These are phyloP conservation scores for Cystoisospora suis DNA, from an alignment of 169 alveolate genomes.

Conservation along the genomic window DNA sequence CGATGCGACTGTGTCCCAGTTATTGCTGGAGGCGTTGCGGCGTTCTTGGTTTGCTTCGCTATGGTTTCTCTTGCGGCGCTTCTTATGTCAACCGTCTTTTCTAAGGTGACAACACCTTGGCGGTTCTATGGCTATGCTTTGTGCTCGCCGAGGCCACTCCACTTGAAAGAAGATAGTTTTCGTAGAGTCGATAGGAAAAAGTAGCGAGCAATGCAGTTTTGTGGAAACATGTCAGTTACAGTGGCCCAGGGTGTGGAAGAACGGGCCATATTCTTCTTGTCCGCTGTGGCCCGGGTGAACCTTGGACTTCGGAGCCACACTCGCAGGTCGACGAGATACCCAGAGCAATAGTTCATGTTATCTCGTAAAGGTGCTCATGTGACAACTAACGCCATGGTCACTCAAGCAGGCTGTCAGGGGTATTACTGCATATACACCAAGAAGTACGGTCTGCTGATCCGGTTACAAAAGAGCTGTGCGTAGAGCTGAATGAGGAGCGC, in stretches of 20 bases:
- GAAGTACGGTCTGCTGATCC: not conserved
- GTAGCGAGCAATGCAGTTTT: not conserved
- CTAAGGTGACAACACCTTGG: not conserved
- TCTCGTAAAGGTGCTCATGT: too few relatives aligned
- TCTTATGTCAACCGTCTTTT: not conserved
- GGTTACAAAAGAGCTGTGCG: not conserved
- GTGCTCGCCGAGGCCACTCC: not conserved
- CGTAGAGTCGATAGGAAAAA: not conserved
- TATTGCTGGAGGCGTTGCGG: not conserved
- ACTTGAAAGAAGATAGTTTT: not conserved
- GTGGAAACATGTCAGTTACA: not conserved
- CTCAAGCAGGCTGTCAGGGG: too few relatives aligned
- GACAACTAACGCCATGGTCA: too few relatives aligned
- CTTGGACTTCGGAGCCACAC: too few relatives aligned
- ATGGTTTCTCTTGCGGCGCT: not conserved
- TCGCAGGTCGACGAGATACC: too few relatives aligned
- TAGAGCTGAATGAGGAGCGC: not conserved
- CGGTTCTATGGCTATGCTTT: not conserved
- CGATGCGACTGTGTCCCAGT: conserved; percentile 21
- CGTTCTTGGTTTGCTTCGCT: not conserved
- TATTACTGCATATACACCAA: not conserved
- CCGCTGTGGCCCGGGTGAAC: not conserved
- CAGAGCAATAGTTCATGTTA: too few relatives aligned
- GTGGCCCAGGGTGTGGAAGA: not conserved
- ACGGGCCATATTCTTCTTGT: not conserved